A percentile compares a stretch with the other conserved stretches of the same genome.
Evolutionary conservation across 352 stramenopile genomes (phyloP).

Genomic region (Phytophthora multivora): DNA sequence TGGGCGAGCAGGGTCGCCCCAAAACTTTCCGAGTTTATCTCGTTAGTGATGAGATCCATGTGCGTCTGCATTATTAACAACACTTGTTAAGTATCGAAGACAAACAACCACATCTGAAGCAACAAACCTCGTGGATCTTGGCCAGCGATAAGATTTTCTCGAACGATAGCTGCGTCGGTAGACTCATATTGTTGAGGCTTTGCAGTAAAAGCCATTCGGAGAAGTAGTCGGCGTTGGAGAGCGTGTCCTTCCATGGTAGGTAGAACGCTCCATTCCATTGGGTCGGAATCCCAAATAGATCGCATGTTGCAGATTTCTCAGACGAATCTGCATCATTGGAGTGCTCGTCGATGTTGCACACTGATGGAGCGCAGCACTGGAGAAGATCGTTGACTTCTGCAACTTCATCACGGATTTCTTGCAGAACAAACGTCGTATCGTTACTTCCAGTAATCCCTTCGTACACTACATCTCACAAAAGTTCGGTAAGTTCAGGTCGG

Average conservation of each 20-base stretch:
- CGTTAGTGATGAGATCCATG: constrained; percentile 83
- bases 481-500: background rate
- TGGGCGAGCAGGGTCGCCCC: constrained; percentile 76
- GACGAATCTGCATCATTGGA: background rate
- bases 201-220: constrained; percentile 78
- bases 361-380: constrained; percentile 59
- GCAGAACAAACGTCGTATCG: constrained; percentile 59
- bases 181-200: constrained; percentile 81
- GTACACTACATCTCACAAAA: constrained; percentile 47
- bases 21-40: constrained; percentile 79
- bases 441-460: constrained; percentile 69
- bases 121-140: constrained; percentile 60
- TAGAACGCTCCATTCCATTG: constrained; percentile 80
- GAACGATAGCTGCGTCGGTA: constrained; percentile 61
- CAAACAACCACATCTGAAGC: background rate
- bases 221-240: constrained; percentile 76
- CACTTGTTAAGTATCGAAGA: background rate
- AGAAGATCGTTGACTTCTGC: constrained; percentile 63
- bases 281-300: constrained; percentile 66
- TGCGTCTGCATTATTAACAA: constrained; percentile 44
- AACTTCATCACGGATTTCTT: constrained; percentile 62
- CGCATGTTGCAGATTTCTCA: constrained; percentile 34
- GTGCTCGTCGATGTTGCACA: constrained; percentile 37
- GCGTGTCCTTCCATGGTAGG: constrained; percentile 71
- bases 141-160: constrained; percentile 62